phyloP scores from a whole-genome alignment of 75 land plant species.

The Sequoiadendron giganteum region DNA sequence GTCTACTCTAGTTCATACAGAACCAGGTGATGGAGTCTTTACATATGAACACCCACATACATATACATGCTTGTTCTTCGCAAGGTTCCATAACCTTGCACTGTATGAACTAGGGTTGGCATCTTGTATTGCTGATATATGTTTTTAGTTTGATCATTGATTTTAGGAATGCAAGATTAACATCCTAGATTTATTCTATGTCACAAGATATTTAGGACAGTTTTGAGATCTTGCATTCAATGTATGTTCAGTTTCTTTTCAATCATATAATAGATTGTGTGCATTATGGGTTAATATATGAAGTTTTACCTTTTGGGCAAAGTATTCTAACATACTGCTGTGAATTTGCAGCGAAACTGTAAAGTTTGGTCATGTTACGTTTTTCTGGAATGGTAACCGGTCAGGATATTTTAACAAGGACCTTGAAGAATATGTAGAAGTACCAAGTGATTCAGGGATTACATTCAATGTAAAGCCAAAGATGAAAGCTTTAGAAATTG shows the following conservation, averaged over 20 bases:
- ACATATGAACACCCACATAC: too few species aligned
- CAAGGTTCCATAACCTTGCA: not conserved
- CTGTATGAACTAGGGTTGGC: not conserved
- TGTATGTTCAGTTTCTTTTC: not conserved
- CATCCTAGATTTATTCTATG: not conserved
- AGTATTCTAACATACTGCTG: not conserved
- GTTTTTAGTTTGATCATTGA: not conserved
- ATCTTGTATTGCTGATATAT: not conserved
- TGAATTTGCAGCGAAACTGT: slow-evolving; percentile 88
- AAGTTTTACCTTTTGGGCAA: not conserved
- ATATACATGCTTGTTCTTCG: not conserved
- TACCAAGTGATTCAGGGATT: slow-evolving; percentile 95
- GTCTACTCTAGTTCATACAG: too few species aligned
- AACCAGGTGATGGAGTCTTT: too few species aligned
- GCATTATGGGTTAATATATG: not conserved
- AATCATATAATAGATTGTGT: not conserved
- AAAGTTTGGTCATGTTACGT: slow-evolving; percentile 98
- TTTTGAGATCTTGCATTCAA: slow-evolving; percentile 6
- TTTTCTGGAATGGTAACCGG: slow-evolving; percentile 99
- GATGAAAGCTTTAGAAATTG: slow-evolving; percentile 97
- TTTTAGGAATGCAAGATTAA: not conserved
- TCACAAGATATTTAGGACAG: not conserved
- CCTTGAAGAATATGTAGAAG: slow-evolving; percentile 88
- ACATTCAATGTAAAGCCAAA: slow-evolving; percentile 88
- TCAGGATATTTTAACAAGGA: slow-evolving; percentile 80